Evolutionary conservation across 805 yeast genomes (phyloP).

Genomic region (Kazachstania africana): DNA sequence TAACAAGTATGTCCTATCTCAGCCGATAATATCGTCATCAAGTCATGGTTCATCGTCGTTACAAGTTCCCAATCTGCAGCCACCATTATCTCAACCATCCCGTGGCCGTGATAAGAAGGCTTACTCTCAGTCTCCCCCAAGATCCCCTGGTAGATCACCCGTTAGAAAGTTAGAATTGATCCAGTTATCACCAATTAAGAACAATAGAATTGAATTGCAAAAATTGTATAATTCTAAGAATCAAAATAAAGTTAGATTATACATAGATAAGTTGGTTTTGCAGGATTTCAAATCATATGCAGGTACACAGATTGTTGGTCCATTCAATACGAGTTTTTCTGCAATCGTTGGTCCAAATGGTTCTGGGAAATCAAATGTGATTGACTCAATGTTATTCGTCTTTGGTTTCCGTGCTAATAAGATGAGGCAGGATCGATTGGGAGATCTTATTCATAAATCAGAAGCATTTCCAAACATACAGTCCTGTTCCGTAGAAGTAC

Average conservation of each 20-base stretch:
- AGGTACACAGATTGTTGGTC: constrained; percentile 86
- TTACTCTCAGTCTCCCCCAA: constrained; percentile 22
- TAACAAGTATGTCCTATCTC: constrained; percentile 13
- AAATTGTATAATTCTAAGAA: constrained; percentile 16
- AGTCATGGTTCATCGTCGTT: constrained; percentile 9
- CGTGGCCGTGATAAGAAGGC: constrained; percentile 25
- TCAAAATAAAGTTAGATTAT: constrained; percentile 44
- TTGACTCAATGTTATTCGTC: constrained; percentile 90
- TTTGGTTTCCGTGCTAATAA: constrained; percentile 94
- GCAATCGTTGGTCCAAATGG: constrained; percentile 99
- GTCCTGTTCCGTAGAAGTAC: constrained; percentile 84
- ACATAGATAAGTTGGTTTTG: constrained; percentile 60
- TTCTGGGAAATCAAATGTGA: constrained; percentile 94
- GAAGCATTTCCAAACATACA: constrained; percentile 52
- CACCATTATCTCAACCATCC: constrained; percentile 24
- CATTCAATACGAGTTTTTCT: constrained; percentile 84
- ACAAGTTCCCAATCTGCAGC: constrained; percentile 21
- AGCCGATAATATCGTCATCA: constrained; percentile 15
- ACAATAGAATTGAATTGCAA: constrained; percentile 23
- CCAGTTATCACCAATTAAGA: constrained; percentile 31
- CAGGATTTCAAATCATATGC: constrained; percentile 93
- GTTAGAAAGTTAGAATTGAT: constrained; percentile 31
- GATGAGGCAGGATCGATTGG: constrained; percentile 91
- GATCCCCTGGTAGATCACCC: constrained; percentile 26
- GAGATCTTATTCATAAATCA: constrained; percentile 88